Evolutionary conservation across 257 asterid genomes (phyloP).

Genomic region (Nicotiana sylvestris): DNA sequence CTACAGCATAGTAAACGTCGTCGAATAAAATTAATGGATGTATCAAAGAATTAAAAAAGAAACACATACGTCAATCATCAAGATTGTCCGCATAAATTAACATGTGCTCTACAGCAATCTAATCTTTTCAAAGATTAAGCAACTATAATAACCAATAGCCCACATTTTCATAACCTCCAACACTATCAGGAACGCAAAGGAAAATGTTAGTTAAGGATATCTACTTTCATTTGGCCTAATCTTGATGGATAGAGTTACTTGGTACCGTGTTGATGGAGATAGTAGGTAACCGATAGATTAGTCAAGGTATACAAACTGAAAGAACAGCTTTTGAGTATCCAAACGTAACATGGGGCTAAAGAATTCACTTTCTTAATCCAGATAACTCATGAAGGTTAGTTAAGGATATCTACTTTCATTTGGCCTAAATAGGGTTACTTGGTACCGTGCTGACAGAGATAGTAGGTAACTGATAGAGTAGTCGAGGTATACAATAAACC

Average conservation of each 20-base stretch:
- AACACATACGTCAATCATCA: not conserved
- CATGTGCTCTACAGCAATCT: not conserved
- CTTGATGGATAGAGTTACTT: not conserved
- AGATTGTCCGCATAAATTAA: not conserved
- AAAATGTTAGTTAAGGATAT: not conserved
- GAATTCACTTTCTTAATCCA: not conserved
- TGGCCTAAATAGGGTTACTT: not conserved
- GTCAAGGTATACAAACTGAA: not conserved
- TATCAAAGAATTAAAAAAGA: conserved; percentile 5
- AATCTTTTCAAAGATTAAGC: not conserved
- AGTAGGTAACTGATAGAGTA: not conserved
- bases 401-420: not conserved
- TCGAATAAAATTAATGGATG: conserved; percentile 15
- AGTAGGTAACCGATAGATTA: not conserved
- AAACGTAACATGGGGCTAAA: not conserved
- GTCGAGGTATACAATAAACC: not conserved
- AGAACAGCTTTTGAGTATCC: no score
- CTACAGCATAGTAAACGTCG: conserved; percentile 37
- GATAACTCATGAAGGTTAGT: not conserved
- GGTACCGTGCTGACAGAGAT: not conserved
- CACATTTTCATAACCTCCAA: not conserved
- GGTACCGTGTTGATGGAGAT: not conserved
- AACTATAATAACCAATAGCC: not conserved
- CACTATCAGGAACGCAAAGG: not conserved
- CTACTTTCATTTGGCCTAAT: not conserved